phyloP scores from a whole-genome alignment of 2,329 filamentous ascomycete genomes.

The Thermoascus crustaceus region DNA sequence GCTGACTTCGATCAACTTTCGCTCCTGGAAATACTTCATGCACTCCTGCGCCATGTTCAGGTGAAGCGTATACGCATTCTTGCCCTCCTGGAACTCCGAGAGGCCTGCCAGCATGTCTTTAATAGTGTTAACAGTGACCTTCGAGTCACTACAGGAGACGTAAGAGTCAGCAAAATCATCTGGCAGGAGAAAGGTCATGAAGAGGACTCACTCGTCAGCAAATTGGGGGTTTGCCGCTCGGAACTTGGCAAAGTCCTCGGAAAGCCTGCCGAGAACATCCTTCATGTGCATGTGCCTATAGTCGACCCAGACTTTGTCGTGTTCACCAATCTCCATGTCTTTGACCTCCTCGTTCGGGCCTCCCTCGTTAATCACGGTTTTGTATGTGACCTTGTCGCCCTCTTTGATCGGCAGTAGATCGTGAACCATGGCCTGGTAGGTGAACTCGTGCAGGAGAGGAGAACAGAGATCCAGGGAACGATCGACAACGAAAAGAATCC shows the following conservation, averaged over 20 bases:
- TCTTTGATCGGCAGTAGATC: conserved; percentile 85
- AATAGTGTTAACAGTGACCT: conserved; percentile 77
- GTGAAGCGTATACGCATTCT: conserved; percentile 89
- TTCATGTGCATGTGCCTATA: conserved; percentile 97
- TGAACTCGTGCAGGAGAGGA: conserved; percentile 89
- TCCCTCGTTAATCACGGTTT: conserved; percentile 69
- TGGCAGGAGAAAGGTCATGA: background rate
- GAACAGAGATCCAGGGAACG: conserved; percentile 86
- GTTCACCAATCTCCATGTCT: conserved; percentile 83
- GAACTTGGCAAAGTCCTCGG: conserved; percentile 87
- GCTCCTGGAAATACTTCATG: conserved; percentile 83
- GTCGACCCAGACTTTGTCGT: conserved; percentile 90
- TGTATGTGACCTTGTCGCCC: conserved; percentile 78
- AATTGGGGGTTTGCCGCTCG: conserved; percentile 88
- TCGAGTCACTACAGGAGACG: conserved; percentile 47
- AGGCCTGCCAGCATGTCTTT: conserved; percentile 95
- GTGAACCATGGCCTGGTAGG: conserved; percentile 97
- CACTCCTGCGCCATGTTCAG: conserved; percentile 95
- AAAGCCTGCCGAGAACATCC: conserved; percentile 88
- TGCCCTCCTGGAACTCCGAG: conserved; percentile 90
- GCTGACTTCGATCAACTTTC: conserved; percentile 79
- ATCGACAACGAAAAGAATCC: conserved; percentile 78
- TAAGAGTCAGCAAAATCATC: background rate
- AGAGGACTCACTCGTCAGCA: conserved; percentile 51
- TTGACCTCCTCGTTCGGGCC: conserved; percentile 64